phyloP scores from a whole-genome alignment of 352 stramenopile genomes.

The Phytopythium boreale region DNA sequence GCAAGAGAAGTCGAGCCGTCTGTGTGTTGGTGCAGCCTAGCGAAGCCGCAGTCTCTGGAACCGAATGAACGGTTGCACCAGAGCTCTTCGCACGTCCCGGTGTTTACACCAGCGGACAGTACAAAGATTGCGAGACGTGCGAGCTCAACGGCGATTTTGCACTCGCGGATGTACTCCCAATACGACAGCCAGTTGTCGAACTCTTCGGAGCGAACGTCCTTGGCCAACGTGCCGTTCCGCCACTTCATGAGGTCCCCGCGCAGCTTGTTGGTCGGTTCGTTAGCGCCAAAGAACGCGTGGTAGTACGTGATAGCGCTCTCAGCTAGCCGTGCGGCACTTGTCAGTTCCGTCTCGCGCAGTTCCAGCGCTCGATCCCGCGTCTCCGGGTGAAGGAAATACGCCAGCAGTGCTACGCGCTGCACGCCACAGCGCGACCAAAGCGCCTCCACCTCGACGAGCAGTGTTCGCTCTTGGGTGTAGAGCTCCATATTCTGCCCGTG shows the following conservation, averaged over 20 bases:
- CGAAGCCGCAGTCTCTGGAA: background rate
- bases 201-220: background rate
- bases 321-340: background rate
- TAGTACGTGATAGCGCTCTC: background rate
- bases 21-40: background rate
- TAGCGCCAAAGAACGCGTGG: background rate
- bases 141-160: slow-evolving; percentile 1
- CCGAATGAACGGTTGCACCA: slow-evolving; percentile 3
- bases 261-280: slow-evolving; percentile 3
- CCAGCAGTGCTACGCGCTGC: background rate
- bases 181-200: slow-evolving; percentile 7
- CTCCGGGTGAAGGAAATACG: background rate
- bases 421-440: background rate
- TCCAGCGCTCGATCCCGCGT: background rate
- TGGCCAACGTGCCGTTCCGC: background rate
- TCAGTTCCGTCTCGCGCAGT: background rate
- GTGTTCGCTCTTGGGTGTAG: background rate
- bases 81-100: slow-evolving; percentile 11
- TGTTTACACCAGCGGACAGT: background rate
- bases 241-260: slow-evolving; percentile 2
- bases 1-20: background rate
- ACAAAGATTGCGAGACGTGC: slow-evolving; percentile 1
- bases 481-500: background rate
- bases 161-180: slow-evolving; percentile 2
- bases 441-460: background rate